Percentiles rank a stretch among this genome's conserved stretches.
Conservation (phyloP, 768 basidiomycete genomes). For the Mycena floridula region DNA sequence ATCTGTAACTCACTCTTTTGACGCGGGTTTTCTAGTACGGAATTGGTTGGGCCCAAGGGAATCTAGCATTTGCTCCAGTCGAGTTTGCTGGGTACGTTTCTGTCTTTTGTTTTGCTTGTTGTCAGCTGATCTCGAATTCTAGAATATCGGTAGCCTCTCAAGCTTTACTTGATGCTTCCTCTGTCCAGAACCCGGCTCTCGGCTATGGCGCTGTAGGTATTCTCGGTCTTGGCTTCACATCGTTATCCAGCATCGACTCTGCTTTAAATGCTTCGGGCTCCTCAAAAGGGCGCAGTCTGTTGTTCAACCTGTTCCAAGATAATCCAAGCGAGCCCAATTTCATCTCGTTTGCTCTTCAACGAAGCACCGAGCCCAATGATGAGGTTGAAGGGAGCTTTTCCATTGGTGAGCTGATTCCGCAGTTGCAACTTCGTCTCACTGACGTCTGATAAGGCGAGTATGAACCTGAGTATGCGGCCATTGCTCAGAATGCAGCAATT, state of each 20-base stretch:
- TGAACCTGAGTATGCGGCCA: slow-evolving; percentile 53
- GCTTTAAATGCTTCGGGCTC: slow-evolving; percentile 51
- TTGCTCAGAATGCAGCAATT: slow-evolving; percentile 53
- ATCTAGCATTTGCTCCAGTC: slow-evolving; percentile 54
- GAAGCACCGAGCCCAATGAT: slow-evolving; percentile 44
- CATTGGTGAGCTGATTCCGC: slow-evolving; percentile 49
- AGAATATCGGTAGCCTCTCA: slow-evolving; percentile 64
- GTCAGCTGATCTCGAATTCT: slow-evolving; percentile 4
- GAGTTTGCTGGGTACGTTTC: slow-evolving; percentile 62
- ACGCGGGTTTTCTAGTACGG: slow-evolving; percentile 60
- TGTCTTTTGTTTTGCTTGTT: slow-evolving; percentile 1
- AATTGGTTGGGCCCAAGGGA: slow-evolving; percentile 71
- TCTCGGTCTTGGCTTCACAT: slow-evolving; percentile 71
- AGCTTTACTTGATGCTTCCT: slow-evolving; percentile 61
- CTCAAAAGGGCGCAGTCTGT: slow-evolving; percentile 58
- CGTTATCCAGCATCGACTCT: slow-evolving; percentile 67
- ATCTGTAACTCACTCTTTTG: slow-evolving; percentile 1
- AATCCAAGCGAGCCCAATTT: slow-evolving; percentile 73
- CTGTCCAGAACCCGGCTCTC: slow-evolving; percentile 67
- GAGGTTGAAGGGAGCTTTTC: slow-evolving; percentile 65
- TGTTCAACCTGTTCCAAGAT: slow-evolving; percentile 70
- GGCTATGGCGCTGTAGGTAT: slow-evolving; percentile 69
- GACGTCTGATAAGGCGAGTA: slow-evolving; percentile 47
- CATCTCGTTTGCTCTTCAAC: slow-evolving; percentile 70
- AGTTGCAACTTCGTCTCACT: slow-evolving; percentile 1